These are phyloP conservation scores for Beauveria sp. DNA, from an alignment of 2,329 filamentous ascomycete genomes.

Conservation along the genomic window DNA sequence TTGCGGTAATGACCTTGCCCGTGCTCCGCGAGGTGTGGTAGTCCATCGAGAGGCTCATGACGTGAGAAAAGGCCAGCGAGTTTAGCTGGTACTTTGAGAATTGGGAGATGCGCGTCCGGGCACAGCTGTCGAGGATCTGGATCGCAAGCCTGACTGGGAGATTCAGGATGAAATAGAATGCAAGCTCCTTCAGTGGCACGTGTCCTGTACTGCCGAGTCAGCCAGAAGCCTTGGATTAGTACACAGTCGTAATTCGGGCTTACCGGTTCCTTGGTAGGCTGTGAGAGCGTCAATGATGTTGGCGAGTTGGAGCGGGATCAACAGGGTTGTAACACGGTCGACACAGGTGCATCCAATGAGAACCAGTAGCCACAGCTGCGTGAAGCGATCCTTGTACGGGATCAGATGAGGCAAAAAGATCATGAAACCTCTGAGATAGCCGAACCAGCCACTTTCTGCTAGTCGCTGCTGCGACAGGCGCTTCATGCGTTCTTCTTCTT, in stretches of 20 bases:
- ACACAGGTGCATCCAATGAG: conserved; percentile 15
- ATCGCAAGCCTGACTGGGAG: conserved; percentile 11
- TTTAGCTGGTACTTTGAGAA: conserved; percentile 43
- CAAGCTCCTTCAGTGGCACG: conserved; percentile 11
- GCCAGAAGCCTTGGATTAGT: not conserved
- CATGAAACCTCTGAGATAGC: conserved; percentile 18
- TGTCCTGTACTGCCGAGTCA: not conserved
- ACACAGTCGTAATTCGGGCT: not conserved
- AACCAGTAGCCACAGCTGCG: conserved; percentile 20
- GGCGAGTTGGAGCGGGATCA: conserved; percentile 21
- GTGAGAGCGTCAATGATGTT: conserved; percentile 17
- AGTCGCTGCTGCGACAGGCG: conserved; percentile 18
- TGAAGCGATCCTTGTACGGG: conserved; percentile 18
- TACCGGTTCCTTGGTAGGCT: conserved; percentile 11
- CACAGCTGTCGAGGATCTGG: conserved; percentile 12
- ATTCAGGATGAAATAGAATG: conserved; percentile 13
- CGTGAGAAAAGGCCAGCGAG: conserved; percentile 48
- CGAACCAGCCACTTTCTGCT: conserved; percentile 19
- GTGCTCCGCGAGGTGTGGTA: conserved; percentile 59
- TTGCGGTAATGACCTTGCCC: conserved; percentile 52
- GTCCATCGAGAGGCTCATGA: conserved; percentile 60
- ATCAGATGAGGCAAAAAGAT: conserved; percentile 21
- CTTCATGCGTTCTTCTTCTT: conserved; percentile 19
- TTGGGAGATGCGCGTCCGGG: conserved; percentile 19
- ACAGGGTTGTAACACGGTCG: conserved; percentile 18